phyloP scores from a whole-genome alignment of 805 yeast species.

The Yarrowia sp. region DNA sequence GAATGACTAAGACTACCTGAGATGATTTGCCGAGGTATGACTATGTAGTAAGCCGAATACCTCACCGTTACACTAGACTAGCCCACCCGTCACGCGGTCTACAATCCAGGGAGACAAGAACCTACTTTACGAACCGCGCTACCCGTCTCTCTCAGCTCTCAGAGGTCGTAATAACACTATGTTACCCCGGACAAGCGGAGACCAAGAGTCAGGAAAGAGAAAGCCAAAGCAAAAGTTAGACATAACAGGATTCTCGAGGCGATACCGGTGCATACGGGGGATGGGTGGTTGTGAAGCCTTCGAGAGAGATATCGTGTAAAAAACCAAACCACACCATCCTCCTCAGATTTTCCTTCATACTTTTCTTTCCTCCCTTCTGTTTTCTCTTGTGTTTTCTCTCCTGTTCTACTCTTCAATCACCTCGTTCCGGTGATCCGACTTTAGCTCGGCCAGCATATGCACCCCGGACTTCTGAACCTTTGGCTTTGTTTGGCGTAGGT shows the following conservation, averaged over 20 bases:
- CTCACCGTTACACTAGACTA: background rate
- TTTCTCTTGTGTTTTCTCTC: too few relatives aligned
- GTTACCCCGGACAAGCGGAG: slow-evolving; percentile 32
- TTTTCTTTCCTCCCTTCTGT: too few relatives aligned
- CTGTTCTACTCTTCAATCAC: too few relatives aligned
- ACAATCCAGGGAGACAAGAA: background rate
- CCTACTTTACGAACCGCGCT: slow-evolving; percentile 22
- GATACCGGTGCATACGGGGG: background rate
- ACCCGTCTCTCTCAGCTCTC: background rate
- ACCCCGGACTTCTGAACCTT: slow-evolving; percentile 38
- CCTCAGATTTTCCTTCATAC: too few relatives aligned
- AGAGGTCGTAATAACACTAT: background rate
- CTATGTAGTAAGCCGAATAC: too few relatives aligned
- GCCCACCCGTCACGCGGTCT: slow-evolving; percentile 16
- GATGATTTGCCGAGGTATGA: too few relatives aligned
- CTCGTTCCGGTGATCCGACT: slow-evolving; percentile 36
- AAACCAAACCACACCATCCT: too few relatives aligned
- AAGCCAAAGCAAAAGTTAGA: slow-evolving; percentile 7
- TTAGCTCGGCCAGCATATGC: slow-evolving; percentile 35
- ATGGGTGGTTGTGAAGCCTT: too few relatives aligned
- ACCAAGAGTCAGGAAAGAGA: background rate
- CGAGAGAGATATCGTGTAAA: too few relatives aligned
- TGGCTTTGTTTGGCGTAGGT: slow-evolving; percentile 13
- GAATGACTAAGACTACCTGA: too few relatives aligned
- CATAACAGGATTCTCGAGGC: too few relatives aligned